These are phyloP conservation scores for Kodamaea ohmeri DNA, from an alignment of 1,139 yeast genomes.

Conservation along the genomic window DNA sequence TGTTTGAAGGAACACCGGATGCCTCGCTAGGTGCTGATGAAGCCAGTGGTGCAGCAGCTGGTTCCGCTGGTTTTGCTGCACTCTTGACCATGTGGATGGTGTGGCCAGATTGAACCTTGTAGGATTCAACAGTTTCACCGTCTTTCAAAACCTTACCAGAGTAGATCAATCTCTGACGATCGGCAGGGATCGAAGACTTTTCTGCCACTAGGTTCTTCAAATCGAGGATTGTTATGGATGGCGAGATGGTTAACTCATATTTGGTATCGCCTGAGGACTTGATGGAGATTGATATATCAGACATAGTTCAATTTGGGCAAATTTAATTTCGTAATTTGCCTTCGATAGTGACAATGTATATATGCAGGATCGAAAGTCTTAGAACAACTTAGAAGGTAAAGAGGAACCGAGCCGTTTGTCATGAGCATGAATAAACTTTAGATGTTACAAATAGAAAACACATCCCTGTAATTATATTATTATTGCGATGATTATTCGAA, in stretches of 20 bases:
- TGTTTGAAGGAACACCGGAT: conserved; percentile 59
- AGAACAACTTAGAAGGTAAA: neutral
- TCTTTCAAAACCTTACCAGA: conserved; percentile 94
- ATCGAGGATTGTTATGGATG: conserved; percentile 58
- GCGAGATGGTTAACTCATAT: conserved; percentile 59
- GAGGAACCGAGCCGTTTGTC: neutral
- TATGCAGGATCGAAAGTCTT: conserved; percentile 1
- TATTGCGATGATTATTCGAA: too few species aligned
- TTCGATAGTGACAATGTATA: neutral
- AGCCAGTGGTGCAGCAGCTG: conserved; percentile 19
- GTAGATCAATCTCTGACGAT: conserved; percentile 81
- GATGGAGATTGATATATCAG: conserved; percentile 28
- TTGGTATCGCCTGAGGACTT: conserved; percentile 77
- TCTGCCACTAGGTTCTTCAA: conserved; percentile 65
- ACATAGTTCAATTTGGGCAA: conserved; percentile 13
- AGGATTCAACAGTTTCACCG: conserved; percentile 64
- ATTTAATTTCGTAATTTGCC: conserved; percentile 4
- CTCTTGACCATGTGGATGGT: conserved; percentile 85
- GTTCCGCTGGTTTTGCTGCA: conserved; percentile 35
- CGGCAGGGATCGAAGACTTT: conserved; percentile 63
- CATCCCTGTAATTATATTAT: too few species aligned
- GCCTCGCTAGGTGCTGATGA: conserved; percentile 14
- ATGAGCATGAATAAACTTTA: too few species aligned
- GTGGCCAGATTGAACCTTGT: conserved; percentile 83
- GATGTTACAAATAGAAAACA: too few species aligned